These are phyloP conservation scores for Saccharomyces eubayanus DNA, from an alignment of 805 yeast genomes.

Conservation along the genomic window DNA sequence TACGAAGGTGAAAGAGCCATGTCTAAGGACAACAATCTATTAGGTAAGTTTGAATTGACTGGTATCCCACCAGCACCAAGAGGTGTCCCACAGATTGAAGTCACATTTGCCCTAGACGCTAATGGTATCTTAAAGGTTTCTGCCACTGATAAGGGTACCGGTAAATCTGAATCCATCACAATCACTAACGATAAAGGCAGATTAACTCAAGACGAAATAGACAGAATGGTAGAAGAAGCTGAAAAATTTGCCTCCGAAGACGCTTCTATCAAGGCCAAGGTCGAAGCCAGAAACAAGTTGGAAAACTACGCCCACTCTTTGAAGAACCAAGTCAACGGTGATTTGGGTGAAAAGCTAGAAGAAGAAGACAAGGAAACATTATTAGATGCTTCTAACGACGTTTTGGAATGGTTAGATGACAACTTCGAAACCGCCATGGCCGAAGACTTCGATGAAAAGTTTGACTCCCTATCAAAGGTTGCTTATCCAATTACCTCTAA, in stretches of 20 bases:
- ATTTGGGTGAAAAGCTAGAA: slow-evolving; percentile 66
- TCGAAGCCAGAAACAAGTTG: slow-evolving; percentile 78
- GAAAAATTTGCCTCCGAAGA: slow-evolving; percentile 92
- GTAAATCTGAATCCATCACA: slow-evolving; percentile 83
- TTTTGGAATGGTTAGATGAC: slow-evolving; percentile 81
- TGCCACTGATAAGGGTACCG: slow-evolving; percentile 91
- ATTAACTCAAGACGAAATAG: slow-evolving; percentile 86
- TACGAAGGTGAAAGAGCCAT: slow-evolving; percentile 94
- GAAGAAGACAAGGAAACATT: slow-evolving; percentile 89
- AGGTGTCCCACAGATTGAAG: slow-evolving; percentile 98
- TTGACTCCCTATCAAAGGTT: slow-evolving; percentile 66
- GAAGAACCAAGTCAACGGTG: slow-evolving; percentile 59
- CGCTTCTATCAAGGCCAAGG: slow-evolving; percentile 69
- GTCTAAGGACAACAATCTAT: slow-evolving; percentile 88
- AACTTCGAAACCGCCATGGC: slow-evolving; percentile 77
- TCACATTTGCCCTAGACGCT: slow-evolving; percentile 93
- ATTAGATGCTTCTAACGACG: slow-evolving; percentile 79
- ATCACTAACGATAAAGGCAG: slow-evolving; percentile 93
- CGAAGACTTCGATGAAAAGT: slow-evolving; percentile 91
- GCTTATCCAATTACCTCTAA: slow-evolving; percentile 92
- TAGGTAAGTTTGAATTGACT: slow-evolving; percentile 92
- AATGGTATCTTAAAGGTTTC: slow-evolving; percentile 95
- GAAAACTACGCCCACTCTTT: slow-evolving; percentile 84
- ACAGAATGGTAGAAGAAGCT: slow-evolving; percentile 96
- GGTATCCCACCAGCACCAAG: slow-evolving; percentile 99